Evolutionary conservation across 2,329 filamentous ascomycete species (phyloP), one percentile per base, ranked within the genome.

Genomic region (Rosellinia necatrix): DNA sequence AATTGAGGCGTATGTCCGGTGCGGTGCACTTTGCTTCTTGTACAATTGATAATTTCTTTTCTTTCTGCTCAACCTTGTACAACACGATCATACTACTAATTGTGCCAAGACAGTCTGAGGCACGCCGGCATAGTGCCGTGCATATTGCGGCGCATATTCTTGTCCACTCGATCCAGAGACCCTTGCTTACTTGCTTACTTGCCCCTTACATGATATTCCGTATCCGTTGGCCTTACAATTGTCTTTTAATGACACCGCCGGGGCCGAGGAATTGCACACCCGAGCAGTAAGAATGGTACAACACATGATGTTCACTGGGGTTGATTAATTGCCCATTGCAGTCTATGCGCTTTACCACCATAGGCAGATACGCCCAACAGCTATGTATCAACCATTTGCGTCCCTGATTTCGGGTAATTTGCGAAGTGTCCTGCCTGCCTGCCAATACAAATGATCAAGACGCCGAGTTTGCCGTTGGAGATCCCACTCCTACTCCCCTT

Each of bases 361-460:
- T 24, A 15, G 35, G 42, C 49, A 49, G 43, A 60, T 44, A 43
- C 44, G 52, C 60, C 37, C 48, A 35, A 58, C 50, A 61, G 46
- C 41, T 54, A 56, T 61, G 60, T 52, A 64, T 61, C 61, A 58
- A 60, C 52, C 52, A 59, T 56, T n/a, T 22, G 54, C 58, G 56
- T 51, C 47, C 50, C 52, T 53, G 30, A 47, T 56, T 53, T 62
- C 60, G 42, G 51, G 50, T 52, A 42, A 30, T 49, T 58, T 57
- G 24, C 57, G 50, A 54, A n/a, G n/a, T n/a, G n/a, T 53, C 61
- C 52, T 63, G 61, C 62, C 60, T 62, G 54, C 61, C 50, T 63
- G 59, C 61, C 48, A 54, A 60, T 58, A 42, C 43, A 58, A 58
- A 66, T 64, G 52, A 65, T 61, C 57, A 67, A 66, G 65, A 69